These are phyloP conservation scores for Spergularia bocconei DNA, from an alignment of 148 eudicot genomes.

Conservation along the genomic window DNA sequence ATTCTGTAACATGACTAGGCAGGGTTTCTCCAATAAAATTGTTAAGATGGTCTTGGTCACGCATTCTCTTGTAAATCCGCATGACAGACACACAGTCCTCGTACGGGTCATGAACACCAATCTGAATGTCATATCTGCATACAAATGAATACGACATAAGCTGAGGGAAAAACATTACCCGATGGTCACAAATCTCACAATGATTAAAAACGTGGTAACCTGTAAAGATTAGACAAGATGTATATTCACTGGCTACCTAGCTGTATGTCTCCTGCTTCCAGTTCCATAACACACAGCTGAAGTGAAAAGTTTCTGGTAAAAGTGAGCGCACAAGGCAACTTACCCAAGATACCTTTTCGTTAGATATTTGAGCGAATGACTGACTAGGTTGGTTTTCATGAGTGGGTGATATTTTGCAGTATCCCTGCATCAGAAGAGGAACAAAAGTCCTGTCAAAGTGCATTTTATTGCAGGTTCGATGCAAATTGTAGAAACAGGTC, in stretches of 20 bases:
- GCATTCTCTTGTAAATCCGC: constrained; percentile 72
- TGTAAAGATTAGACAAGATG: too few relatives aligned
- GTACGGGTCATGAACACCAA: constrained; percentile 58
- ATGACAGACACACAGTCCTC: constrained; percentile 65
- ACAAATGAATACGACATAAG: background rate
- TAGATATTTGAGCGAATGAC: constrained; percentile 75
- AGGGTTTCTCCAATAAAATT: constrained; percentile 16
- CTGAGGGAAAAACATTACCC: too few relatives aligned
- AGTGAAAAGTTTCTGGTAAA: background rate
- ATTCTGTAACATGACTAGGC: constrained; percentile 19
- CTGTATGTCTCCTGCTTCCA: too few relatives aligned
- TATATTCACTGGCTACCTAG: too few relatives aligned
- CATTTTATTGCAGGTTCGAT: background rate
- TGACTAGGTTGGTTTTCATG: constrained; percentile 75
- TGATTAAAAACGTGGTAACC: too few relatives aligned
- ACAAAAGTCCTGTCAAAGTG: background rate
- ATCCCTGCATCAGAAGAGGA: constrained; percentile 50
- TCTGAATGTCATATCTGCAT: constrained; percentile 67
- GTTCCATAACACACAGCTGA: background rate
- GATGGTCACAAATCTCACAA: too few relatives aligned
- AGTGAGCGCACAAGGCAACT: constrained; percentile 13
- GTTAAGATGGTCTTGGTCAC: constrained; percentile 46
- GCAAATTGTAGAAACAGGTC: too few relatives aligned
- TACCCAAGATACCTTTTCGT: constrained; percentile 68
- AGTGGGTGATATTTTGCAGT: constrained; percentile 64